Base-by-base conservation (phyloP, 805 yeast genomes). In the Candida hispaniensis region DNA sequence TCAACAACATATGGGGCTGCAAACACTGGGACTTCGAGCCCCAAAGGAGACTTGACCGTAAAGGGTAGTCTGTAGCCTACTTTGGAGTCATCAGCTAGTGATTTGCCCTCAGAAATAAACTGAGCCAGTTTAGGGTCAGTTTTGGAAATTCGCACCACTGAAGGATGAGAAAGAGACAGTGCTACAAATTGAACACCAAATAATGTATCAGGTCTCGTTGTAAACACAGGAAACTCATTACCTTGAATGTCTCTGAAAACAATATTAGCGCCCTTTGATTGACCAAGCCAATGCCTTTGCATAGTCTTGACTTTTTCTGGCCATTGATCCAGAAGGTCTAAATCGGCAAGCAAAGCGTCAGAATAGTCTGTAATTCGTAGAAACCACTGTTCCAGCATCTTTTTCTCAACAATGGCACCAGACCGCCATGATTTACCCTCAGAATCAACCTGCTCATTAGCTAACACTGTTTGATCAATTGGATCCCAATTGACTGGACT, bases 401-500 rank as follows among this genome's bases (percentile, higher is more conserved):
- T 67, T 56, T 82, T 83, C 54, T 91, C 96, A 0, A 88, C 98
- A 10, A 75, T 41, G 0, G 97, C 98, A 4, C 98, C 98, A 2
- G 95, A 83, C 55, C 98, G 70, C 98, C 98, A 91, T 0, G 96
- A 83, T 38, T 75, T 64, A 1, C 98, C 98, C 27, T 81, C 70
- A 2, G 76, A 55, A 54, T 91, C 98, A 3, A 91, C 96, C 56
- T 91, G 98, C 57, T 91, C 98, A 52, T 79, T 91, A 2, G 98
- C 98, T 41, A 91, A 63, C 1, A 91, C 98, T 0, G 98, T 91
- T 44, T 78, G 71, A 49, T 91, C 98, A 0, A 91, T 71, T 0
- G 98, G 98, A 56, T 91, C 98, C 98, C 98, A 91, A 51, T 91
- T 91, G 41, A 91, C 91, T 47, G 77, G 85, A 0, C 95, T 93